phyloP scores from a whole-genome alignment of 805 yeast species.

The Yamadazyma nakazawae region DNA sequence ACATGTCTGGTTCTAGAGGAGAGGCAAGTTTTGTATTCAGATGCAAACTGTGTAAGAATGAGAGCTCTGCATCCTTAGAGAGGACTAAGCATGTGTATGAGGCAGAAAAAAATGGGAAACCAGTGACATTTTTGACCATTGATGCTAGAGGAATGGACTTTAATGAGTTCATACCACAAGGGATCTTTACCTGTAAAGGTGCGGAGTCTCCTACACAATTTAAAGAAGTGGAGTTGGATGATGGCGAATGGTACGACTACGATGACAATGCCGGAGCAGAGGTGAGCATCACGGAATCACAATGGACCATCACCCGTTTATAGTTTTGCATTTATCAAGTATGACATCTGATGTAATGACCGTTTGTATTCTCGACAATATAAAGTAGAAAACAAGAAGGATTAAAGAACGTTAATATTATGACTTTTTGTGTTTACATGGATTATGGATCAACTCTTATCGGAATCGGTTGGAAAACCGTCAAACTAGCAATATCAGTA shows the following conservation, averaged over 20 bases:
- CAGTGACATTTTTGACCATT: slow-evolving; percentile 55
- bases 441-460: too few species aligned
- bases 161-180: slow-evolving; percentile 63
- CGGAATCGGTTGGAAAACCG: too few species aligned
- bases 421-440: too few species aligned
- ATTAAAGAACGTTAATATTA: too few species aligned
- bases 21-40: slow-evolving; percentile 79
- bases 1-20: slow-evolving; percentile 69
- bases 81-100: slow-evolving; percentile 31
- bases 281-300: slow-evolving; percentile 73
- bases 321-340: neutral
- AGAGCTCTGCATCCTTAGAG: slow-evolving; percentile 34
- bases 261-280: slow-evolving; percentile 81
- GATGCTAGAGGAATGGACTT: slow-evolving; percentile 87
- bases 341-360: neutral
- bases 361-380: neutral
- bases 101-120: slow-evolving; percentile 40
- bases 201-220: slow-evolving; percentile 51
- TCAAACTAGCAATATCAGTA: too few species aligned
- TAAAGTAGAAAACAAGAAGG: too few species aligned
- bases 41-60: slow-evolving; percentile 61
- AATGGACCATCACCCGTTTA: slow-evolving; percentile 54
- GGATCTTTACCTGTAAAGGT: slow-evolving; percentile 56
- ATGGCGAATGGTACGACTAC: slow-evolving; percentile 92
- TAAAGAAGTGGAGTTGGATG: slow-evolving; percentile 65